Conservation (phyloP, 345 rosid genomes). For the Citrus inodora region DNA sequence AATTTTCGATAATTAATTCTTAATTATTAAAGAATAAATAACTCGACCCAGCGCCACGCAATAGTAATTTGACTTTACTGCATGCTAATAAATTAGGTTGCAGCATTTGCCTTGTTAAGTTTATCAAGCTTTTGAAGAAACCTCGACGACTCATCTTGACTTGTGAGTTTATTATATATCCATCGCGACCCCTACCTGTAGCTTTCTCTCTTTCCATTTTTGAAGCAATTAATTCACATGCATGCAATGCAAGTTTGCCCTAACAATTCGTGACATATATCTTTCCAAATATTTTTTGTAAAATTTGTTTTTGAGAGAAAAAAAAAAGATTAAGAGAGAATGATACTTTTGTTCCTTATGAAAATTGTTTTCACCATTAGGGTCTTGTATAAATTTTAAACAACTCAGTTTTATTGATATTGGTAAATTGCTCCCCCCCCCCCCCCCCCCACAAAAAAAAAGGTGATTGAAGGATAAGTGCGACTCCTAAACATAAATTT, state of each 20-base stretch:
- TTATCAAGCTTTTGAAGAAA: not conserved
- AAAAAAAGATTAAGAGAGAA: no score
- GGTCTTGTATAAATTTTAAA: no score
- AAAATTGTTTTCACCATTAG: no score
- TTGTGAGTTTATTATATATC: not conserved
- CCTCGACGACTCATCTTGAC: conserved; percentile 6
- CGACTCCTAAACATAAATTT: no score
- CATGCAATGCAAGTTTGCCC: not conserved
- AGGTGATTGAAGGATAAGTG: no score
- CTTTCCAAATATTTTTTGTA: no score
- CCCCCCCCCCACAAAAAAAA: no score
- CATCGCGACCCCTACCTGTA: not conserved
- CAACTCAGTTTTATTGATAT: no score
- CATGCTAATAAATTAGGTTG: not conserved
- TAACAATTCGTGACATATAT: no score
- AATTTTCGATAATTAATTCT: not conserved
- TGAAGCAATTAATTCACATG: not conserved
- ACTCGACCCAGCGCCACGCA: not conserved
- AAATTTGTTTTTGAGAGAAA: no score
- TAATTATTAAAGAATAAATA: not conserved
- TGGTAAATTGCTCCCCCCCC: no score
- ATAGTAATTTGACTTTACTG: not conserved
- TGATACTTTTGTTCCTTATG: no score
- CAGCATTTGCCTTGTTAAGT: not conserved
- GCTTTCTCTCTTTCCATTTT: not conserved